Evolutionary conservation across 257 asterid species (phyloP).

Genomic region (Henckelia pumila): DNA sequence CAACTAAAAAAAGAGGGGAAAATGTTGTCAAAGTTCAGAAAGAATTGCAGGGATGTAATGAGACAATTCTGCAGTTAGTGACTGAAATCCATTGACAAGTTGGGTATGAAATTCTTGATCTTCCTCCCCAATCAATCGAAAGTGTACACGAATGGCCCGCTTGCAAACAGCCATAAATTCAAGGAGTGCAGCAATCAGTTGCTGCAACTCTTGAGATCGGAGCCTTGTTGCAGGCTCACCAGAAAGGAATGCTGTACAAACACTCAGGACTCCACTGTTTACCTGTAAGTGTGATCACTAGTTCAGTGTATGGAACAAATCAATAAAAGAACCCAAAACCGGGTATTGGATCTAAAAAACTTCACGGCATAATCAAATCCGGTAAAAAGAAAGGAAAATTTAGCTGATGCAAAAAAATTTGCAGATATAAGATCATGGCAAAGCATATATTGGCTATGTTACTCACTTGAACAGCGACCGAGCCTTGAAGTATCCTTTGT

Average conservation of each 20-base stretch:
- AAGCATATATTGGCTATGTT: background rate
- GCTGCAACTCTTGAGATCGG: conserved; percentile 95
- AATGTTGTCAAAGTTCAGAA: conserved; percentile 68
- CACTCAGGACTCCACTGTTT: conserved; percentile 96
- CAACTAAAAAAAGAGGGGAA: background rate
- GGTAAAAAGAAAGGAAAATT: conserved; percentile 2
- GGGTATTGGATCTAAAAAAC: too few relatives aligned
- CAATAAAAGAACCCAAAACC: background rate
- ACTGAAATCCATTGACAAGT: conserved; percentile 97
- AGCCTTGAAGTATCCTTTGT: conserved; percentile 98
- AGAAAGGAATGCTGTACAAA: conserved; percentile 96
- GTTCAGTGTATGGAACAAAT: background rate
- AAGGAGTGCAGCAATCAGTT: conserved; percentile 90
- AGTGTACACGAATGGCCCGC: conserved; percentile 96
- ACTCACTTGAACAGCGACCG: conserved; percentile 98
- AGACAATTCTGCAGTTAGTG: conserved; percentile 95
- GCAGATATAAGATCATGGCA: background rate
- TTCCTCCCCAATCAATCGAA: conserved; percentile 89
- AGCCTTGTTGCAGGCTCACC: conserved; percentile 99
- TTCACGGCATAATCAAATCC: background rate
- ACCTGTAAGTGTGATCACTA: conserved; percentile 48
- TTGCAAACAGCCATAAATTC: conserved; percentile 99
- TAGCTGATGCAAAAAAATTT: conserved; percentile 2
- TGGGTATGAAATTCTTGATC: conserved; percentile 98
- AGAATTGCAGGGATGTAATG: conserved; percentile 99